phyloP scores from a whole-genome alignment of 2,329 filamentous ascomycete species.

The Biscogniauxia sp. region DNA sequence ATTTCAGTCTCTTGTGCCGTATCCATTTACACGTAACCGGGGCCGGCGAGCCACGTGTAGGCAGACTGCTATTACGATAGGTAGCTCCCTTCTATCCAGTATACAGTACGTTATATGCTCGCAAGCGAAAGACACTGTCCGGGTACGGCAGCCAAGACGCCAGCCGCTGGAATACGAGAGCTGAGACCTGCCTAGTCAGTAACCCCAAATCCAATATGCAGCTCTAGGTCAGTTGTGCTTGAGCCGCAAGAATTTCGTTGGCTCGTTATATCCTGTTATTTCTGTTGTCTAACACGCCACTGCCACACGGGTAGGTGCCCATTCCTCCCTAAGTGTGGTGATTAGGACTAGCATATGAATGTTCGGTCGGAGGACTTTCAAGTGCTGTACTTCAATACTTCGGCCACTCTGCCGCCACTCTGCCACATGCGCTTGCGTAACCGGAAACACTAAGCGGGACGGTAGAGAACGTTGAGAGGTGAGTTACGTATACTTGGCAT shows the following conservation, averaged over 20 bases:
- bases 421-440: not conserved
- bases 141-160: not conserved
- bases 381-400: too few relatives aligned
- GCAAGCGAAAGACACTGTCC: slow-evolving; percentile 1
- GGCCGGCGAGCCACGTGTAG: not conserved
- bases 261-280: not conserved
- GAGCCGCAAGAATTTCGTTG: not conserved
- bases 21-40: not conserved
- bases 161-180: slow-evolving; percentile 2
- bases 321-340: not conserved
- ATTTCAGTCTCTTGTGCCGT: too few relatives aligned
- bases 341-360: not conserved
- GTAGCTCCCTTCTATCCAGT: not conserved
- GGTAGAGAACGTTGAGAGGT: not conserved
- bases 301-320: not conserved
- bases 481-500: not conserved
- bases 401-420: not conserved
- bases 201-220: not conserved
- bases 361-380: not conserved
- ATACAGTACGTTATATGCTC: not conserved
- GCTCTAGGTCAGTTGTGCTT: not conserved
- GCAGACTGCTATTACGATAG: not conserved
- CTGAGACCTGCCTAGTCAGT: not conserved
- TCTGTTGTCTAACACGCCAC: not conserved
- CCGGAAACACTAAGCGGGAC: not conserved